Base-by-base conservation (phyloP, 1,139 yeast genomes). In the Debaryomyces fabryi region DNA sequence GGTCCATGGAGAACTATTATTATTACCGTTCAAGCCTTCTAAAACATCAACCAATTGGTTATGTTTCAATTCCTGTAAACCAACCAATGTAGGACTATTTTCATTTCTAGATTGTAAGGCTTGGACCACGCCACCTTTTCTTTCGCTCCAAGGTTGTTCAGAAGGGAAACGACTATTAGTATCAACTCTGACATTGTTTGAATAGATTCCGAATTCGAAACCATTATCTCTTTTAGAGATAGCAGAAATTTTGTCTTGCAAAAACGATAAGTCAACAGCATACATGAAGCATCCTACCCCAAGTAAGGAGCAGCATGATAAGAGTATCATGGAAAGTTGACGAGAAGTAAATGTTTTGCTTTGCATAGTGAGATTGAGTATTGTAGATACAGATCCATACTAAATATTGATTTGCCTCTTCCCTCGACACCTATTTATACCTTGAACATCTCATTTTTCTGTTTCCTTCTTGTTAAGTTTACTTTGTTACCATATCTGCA, bases 11-110 rank as follows among this genome's bases (percentile, higher is more conserved):
- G 48, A 46, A 39, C 39, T 38, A 6, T 25, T 37, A 29, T 27
- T 39, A 12, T 58, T 57, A 27, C 50, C 51, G 20, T 65, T 65
- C 34, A 65, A 54, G 1, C 67, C 67, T 2, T 36, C 29, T 23
- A 63, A 43, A 12, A 68, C 57, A 51, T 69, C 74, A 8, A 53
- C 54, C 44, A 69, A 57, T 52, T 67, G 72, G 40, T 65, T 59
- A 44, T 65, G 58, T 46, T 64, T 62, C 16, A 63, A 62, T 52
- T 69, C 73, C 51, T 69, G 74, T 12, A 69, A 51, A 2, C 72
- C 72, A 32, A 69, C 56, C 13, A 69, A 55, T 6, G 68, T 63
- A 6, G 72, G 66, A 9, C 48, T 51, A 3, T 53, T 45, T 9
- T 56, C 47, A 35, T 51, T 39, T 12, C 51, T 52, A 13, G 54